phyloP scores from a whole-genome alignment of 805 yeast species.

The Pichia kluyveri region DNA sequence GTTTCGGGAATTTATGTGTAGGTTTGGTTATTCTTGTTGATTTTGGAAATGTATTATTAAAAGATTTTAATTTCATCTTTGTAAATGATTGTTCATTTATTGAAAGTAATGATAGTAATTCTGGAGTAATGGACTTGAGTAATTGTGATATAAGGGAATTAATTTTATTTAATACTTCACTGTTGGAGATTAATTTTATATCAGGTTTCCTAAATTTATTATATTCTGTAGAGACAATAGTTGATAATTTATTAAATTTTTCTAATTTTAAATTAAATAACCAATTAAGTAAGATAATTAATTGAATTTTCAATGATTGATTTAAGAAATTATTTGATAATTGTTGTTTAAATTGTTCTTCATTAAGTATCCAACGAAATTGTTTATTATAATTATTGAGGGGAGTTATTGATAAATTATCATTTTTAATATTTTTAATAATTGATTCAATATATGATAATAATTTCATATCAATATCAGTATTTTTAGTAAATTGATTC shows the following conservation, averaged over 20 bases:
- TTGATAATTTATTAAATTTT: conserved; percentile 14
- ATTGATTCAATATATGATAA: background rate
- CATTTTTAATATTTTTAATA: background rate
- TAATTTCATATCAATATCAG: background rate
- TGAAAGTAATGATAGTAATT: conserved; percentile 11
- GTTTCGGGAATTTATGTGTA: background rate
- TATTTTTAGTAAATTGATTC: background rate
- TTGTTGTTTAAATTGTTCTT: conserved; percentile 17
- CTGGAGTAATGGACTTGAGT: background rate
- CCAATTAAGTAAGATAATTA: conserved; percentile 17
- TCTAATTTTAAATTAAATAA: conserved; percentile 12
- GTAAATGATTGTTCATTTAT: conserved; percentile 21
- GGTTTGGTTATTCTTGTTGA: too few species aligned
- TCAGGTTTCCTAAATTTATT: conserved; percentile 20
- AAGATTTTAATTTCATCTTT: conserved; percentile 21
- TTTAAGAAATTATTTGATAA: conserved; percentile 12
- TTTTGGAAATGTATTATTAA: conserved; percentile 15
- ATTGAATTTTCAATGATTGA: conserved; percentile 16
- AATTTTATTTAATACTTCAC: background rate
- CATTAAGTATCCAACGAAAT: conserved; percentile 22
- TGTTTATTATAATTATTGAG: background rate
- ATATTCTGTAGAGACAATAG: conserved; percentile 13
- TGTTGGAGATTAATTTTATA: background rate
- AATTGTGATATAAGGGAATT: background rate
- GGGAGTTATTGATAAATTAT: too few species aligned